Evolutionary conservation across 768 basidiomycete genomes (phyloP).

Genomic region (Butyriboletus loyo): DNA sequence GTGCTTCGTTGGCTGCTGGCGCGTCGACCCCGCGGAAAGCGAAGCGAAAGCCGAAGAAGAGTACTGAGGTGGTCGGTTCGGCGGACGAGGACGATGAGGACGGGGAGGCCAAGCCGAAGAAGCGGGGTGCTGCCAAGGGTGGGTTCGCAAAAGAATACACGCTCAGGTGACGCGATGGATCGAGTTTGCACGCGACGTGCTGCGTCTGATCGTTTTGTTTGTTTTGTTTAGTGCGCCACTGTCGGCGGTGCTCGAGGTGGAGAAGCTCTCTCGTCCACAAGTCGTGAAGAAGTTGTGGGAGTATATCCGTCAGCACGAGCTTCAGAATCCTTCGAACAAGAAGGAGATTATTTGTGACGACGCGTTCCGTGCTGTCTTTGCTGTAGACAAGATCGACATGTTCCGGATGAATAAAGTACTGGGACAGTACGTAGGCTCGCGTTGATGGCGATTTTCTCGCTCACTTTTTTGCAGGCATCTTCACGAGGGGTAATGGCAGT

Average conservation of each 20-base stretch:
- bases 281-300: slow-evolving; percentile 90
- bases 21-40: slow-evolving; percentile 42
- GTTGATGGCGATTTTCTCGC: not conserved
- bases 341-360: slow-evolving; percentile 85
- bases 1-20: slow-evolving; percentile 35
- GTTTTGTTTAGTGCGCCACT: slow-evolving; percentile 58
- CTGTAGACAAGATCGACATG: slow-evolving; percentile 83
- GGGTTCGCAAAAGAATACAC: slow-evolving; percentile 77
- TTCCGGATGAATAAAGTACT: slow-evolving; percentile 93
- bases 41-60: slow-evolving; percentile 48
- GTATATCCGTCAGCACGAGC: slow-evolving; percentile 75
- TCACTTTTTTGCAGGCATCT: slow-evolving; percentile 26
- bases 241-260: slow-evolving; percentile 61
- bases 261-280: slow-evolving; percentile 79
- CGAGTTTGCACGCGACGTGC: slow-evolving; percentile 3
- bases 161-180: slow-evolving; percentile 59
- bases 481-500: slow-evolving; percentile 24
- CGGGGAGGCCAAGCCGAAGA: slow-evolving; percentile 47
- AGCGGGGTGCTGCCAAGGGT: slow-evolving; percentile 54
- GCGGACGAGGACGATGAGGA: slow-evolving; percentile 50
- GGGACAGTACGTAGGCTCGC: slow-evolving; percentile 52
- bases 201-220: slow-evolving; percentile 1
- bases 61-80: slow-evolving; percentile 45
- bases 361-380: slow-evolving; percentile 69
- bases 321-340: slow-evolving; percentile 84